Evolutionary conservation across 2,329 filamentous ascomycete genomes (phyloP), one percentile per base, ranked within the genome.

Genomic region (Scolecobasidium constrictum): DNA sequence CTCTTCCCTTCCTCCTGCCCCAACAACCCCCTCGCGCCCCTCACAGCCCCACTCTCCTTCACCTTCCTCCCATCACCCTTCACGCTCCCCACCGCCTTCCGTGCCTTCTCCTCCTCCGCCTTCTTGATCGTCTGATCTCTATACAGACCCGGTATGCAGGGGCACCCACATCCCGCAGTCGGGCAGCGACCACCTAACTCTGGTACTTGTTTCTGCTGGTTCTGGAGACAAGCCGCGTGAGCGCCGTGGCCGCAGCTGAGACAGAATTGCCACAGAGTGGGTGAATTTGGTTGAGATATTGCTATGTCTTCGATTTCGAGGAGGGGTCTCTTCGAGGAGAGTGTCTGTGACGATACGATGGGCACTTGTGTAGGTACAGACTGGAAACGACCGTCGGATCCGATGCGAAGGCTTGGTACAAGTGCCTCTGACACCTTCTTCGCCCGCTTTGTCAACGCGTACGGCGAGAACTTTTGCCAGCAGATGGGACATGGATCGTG

Each of bases 181-280:
- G 74, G 69, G 58, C 77, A 81, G 21, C 66, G 67, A 13, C 74
- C 75, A 48, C 72, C 68, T 28, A 65, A 62, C 22, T 65, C 55
- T 16, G 64, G 49, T 41, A 71, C 65, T n/a, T n/a, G n/a, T 15
- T 59, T 58, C 43, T 77, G 70, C 75, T 76, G 79, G 12, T 65
- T 64, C 5, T 62, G 64, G 21, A 78, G 63, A 53, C 77, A 81
- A 39, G 67, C 67, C 4, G 68, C 59, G 52, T 81, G 77, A 2
- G 71, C 75, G 31, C 71, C 68, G 50, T 81, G 77, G 3, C 74
- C 73, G 54, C 77, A 81, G 11, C 70, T 62, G 50, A 76, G 65
- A 54, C 77, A 81, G 62, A 68, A 71, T 4, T 69, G 67, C 67
- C 69, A 77, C 16, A 76, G 62, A 5, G 56, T 53, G 13, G 61